These are phyloP conservation scores for Cladorrhinum sp. DNA, from an alignment of 2,329 filamentous ascomycete species.

Conservation along the genomic window DNA sequence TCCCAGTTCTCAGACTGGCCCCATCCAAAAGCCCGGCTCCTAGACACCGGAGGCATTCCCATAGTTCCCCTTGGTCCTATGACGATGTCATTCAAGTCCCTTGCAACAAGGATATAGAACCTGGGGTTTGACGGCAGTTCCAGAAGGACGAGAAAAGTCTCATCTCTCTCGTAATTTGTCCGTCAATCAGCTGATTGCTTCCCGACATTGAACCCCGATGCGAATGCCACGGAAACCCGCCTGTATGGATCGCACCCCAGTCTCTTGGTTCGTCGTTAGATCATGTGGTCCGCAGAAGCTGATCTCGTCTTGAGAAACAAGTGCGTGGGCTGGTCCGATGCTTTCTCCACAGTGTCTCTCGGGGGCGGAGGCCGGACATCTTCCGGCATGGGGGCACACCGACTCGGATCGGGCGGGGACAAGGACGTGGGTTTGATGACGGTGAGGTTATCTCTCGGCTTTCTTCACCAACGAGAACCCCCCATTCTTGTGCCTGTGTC, in stretches of 20 bases:
- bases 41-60: too few species aligned
- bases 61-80: too few species aligned
- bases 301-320: neutral
- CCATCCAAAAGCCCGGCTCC: too few species aligned
- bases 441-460: neutral
- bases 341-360: neutral
- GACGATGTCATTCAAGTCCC: neutral
- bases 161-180: slow-evolving; percentile 18
- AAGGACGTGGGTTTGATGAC: neutral
- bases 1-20: neutral
- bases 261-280: neutral
- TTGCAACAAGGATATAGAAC: neutral
- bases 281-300: slow-evolving; percentile 6
- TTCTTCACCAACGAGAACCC: neutral
- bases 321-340: slow-evolving; percentile 1
- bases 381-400: slow-evolving; percentile 11
- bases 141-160: neutral
- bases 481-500: neutral
- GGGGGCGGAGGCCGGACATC: neutral
- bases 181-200: slow-evolving; percentile 13
- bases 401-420: slow-evolving; percentile 4
- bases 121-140: neutral
- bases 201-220: neutral
- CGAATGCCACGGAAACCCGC: neutral
- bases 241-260: neutral